These are phyloP conservation scores for Gonapodya prolifera DNA, from an alignment of 192 early-diverging fungal genomes.

Conservation along the genomic window DNA sequence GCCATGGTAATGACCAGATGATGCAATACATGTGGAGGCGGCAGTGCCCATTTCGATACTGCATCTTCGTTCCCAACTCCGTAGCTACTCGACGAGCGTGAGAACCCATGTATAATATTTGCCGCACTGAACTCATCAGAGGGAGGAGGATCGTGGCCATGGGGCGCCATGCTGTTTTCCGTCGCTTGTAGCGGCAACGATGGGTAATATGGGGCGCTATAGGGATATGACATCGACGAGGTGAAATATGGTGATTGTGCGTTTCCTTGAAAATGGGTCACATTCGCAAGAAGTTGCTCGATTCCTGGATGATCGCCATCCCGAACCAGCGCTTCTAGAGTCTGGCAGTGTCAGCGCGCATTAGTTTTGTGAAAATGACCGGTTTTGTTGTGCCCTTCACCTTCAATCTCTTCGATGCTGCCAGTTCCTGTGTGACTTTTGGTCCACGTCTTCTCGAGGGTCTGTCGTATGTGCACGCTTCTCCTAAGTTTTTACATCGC, in stretches of 20 bases:
- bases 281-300: neutral
- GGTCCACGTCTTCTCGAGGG: neutral
- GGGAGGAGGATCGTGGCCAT: neutral
- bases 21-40: neutral
- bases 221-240: neutral
- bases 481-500: constrained; percentile 56
- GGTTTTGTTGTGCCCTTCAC: too few relatives aligned
- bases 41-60: neutral
- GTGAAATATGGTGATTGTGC: too few relatives aligned
- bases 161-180: neutral
- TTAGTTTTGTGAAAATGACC: too few relatives aligned
- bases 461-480: constrained; percentile 51
- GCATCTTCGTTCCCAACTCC: neutral
- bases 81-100: neutral
- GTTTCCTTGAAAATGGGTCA: neutral
- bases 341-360: neutral
- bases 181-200: neutral
- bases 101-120: neutral
- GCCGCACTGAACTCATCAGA: neutral
- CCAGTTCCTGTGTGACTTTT: neutral
- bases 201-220: neutral
- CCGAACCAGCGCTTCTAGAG: neutral
- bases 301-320: neutral
- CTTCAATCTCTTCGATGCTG: neutral
- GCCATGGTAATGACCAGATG: neutral